A percentile compares a stretch with the other conserved stretches of the same genome.
phyloP scores from a whole-genome alignment of 129 eudicot genomes.

The Tanacetum coccineum region DNA sequence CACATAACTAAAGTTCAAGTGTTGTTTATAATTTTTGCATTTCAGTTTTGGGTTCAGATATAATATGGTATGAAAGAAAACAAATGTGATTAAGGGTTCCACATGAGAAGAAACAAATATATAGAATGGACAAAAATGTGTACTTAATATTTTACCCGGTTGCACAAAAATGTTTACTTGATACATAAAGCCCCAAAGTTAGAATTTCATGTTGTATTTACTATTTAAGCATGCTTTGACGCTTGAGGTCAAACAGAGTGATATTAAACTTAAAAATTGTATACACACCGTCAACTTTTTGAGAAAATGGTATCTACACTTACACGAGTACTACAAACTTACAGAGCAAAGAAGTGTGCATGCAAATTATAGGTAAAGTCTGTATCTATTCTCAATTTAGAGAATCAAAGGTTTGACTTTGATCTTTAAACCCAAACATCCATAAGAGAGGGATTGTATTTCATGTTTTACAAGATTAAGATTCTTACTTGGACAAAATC shows the following conservation, averaged over 20 bases:
- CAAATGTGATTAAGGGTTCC: not conserved
- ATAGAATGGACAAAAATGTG: too few species aligned
- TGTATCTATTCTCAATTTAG: constrained; percentile 1
- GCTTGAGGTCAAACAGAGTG: constrained; percentile 3
- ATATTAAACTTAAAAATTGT: constrained; percentile 9
- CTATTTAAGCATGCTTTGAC: not conserved
- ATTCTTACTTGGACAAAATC: constrained; percentile 73
- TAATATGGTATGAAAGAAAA: too few species aligned
- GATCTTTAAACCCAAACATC: constrained; percentile 10
- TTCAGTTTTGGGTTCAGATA: too few species aligned
- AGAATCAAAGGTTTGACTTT: constrained; percentile 10
- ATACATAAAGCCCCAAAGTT: not conserved
- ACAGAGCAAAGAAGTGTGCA: not conserved
- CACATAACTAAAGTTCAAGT: too few species aligned
- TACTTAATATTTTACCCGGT: too few species aligned
- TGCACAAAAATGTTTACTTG: too few species aligned
- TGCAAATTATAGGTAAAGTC: constrained; percentile 4
- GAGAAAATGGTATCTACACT: not conserved
- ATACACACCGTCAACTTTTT: not conserved
- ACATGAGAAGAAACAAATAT: not conserved
- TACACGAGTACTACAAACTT: not conserved
- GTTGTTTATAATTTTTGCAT: too few species aligned
- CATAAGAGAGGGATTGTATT: constrained; percentile 6
- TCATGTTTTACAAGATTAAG: constrained; percentile 20
- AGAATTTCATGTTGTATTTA: not conserved